A percentile compares a stretch with the other conserved stretches of the same genome.
Evolutionary conservation across 2,329 filamentous ascomycete genomes (phyloP).

Genomic region (Amauroascus verrucosus): DNA sequence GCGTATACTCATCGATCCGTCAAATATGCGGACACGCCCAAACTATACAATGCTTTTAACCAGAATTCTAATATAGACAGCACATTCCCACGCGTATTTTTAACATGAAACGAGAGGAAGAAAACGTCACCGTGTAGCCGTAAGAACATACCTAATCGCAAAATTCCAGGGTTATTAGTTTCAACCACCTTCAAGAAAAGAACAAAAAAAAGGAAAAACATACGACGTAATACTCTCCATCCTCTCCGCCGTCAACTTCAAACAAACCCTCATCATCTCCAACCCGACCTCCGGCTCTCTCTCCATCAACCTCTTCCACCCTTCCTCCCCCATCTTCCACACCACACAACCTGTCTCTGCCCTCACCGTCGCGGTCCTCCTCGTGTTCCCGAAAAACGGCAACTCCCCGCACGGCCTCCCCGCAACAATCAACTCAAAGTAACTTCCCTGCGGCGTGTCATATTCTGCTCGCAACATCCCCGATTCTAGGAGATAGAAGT

Average conservation of each 20-base stretch:
- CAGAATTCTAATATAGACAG: too few relatives aligned
- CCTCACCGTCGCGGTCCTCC: conserved; percentile 72
- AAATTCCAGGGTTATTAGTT: not conserved
- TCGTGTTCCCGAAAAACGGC: conserved; percentile 88
- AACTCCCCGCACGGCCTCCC: conserved; percentile 93
- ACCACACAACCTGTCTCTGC: conserved; percentile 72
- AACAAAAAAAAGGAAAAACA: conserved; percentile 22
- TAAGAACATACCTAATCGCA: conserved; percentile 13
- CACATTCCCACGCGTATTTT: too few relatives aligned
- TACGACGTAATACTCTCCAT: conserved; percentile 62
- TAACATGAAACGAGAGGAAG: too few relatives aligned
- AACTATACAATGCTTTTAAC: too few relatives aligned
- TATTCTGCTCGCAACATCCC: conserved; percentile 88
- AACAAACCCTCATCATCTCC: conserved; percentile 73
- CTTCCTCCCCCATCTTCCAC: conserved; percentile 65
- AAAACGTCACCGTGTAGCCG: conserved; percentile 15
- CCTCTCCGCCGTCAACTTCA: conserved; percentile 89
- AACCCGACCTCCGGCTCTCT: conserved; percentile 66
- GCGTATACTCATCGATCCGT: too few relatives aligned
- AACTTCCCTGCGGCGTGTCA: conserved; percentile 74
- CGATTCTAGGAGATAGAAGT: conserved; percentile 82
- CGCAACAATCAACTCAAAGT: conserved; percentile 84
- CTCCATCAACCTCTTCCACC: conserved; percentile 63
- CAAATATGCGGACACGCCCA: too few relatives aligned
- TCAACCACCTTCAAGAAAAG: not conserved